These are phyloP conservation scores for Laetiporus sulphureus DNA, from an alignment of 1,284 basidiomycete genomes.

Conservation along the genomic window DNA sequence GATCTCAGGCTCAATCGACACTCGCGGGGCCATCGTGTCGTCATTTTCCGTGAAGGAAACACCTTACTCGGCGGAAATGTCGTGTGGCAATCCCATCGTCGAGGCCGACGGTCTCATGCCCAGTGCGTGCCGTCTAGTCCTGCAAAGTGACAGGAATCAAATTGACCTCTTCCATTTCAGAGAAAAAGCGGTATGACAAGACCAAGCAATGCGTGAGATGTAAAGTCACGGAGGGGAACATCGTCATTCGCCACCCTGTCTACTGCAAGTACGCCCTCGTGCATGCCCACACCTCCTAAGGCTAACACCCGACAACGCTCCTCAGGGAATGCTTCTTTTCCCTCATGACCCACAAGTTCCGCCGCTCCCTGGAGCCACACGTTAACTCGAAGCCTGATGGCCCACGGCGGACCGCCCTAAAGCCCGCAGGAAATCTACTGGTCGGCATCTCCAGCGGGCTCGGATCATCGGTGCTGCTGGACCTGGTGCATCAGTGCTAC, in stretches of 20 bases:
- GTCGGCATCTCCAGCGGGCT: conserved; percentile 71
- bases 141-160: no score
- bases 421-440: conserved; percentile 59
- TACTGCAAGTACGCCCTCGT: conserved; percentile 66
- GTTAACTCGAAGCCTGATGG: conserved; percentile 50
- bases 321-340: conserved; percentile 62
- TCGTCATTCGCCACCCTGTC: conserved; percentile 71
- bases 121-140: conserved; percentile 36
- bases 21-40: background rate
- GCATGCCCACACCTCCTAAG: conserved; percentile 3
- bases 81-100: conserved; percentile 52
- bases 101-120: conserved; percentile 58
- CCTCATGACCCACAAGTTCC: conserved; percentile 56
- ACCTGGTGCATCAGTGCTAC: conserved; percentile 60
- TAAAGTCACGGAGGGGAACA: conserved; percentile 53
- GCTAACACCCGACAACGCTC: background rate
- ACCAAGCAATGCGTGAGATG: conserved; percentile 64
- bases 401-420: conserved; percentile 43
- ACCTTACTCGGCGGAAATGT: conserved; percentile 10
- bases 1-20: background rate
- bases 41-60: background rate
- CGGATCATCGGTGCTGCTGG: conserved; percentile 65
- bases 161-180: conserved; percentile 28
- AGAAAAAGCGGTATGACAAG: conserved; percentile 57
- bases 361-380: conserved; percentile 54